Evolutionary conservation across 768 basidiomycete species (phyloP), one percentile per base, ranked within the genome.

Genomic region (Calvatia gigantea): DNA sequence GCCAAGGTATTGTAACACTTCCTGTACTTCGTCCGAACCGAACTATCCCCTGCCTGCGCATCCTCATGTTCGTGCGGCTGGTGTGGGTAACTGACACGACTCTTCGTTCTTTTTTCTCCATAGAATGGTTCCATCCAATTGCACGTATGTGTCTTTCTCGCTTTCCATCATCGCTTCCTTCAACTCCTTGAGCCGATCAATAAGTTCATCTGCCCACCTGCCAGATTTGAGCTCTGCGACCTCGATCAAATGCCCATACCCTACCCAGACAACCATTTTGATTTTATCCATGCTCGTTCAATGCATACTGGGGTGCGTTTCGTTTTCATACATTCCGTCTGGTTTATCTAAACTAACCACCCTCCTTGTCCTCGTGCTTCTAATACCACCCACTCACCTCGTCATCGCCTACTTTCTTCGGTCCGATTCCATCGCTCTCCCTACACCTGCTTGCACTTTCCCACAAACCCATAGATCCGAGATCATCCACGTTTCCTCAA

Each of bases 151-250:
- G 49, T 48, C 29, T 46, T 46, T 23, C 44, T 43, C 56, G 32
- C 45, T 57, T 56, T 44, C 27, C 28, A 45, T 21, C 39, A n/a
- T 6, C 47, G 1, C 21, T 11, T 21, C 41, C 17, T 21, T 25
- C 19, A 45, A 3, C 35, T 11, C 21, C 33, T 52, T 39, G 21
- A 31, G 49, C 45, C 54, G 37, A 31, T 47, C 43, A 21, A 48
- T 47, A 29, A 28, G 12, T 19, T 32, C 39, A 38, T 57, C 31
- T 33, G 47, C 52, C 42, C 53, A 21, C 46, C 44, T 60, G 11
- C 51, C 49, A 89, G 87, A 28, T 89, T 87, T 63, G 87, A 89
- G 61, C 74, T 88, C 12, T 88, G 83, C 67, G 84, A 89, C 65
- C 71, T 88, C 56, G 82, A 86, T 66, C 73, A 80, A 57, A 70